Percentiles rank a stretch among this genome's conserved stretches.
Conservation (phyloP, 75 land plant genomes). For the Ceratopteris richardii region DNA sequence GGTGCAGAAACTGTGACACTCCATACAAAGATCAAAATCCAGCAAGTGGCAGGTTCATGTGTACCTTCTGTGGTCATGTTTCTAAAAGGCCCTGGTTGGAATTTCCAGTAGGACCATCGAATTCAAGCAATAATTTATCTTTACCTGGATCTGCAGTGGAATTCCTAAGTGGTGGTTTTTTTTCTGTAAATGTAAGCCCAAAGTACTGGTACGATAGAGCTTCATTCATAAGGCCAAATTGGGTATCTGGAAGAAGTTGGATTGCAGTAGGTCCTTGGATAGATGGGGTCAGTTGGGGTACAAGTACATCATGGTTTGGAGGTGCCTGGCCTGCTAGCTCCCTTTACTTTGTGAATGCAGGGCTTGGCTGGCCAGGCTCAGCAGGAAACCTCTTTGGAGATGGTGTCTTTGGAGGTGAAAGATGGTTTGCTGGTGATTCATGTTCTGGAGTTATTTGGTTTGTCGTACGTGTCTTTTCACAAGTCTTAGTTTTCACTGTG, state of each 20-base stretch:
- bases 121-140: constrained; percentile 2
- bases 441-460: constrained; percentile 9
- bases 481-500: constrained; percentile 9
- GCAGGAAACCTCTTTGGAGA: not conserved
- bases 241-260: constrained; percentile 13
- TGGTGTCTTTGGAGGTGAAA: constrained; percentile 3
- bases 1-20: constrained; percentile 29
- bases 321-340: constrained; percentile 7
- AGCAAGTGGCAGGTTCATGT: constrained; percentile 32
- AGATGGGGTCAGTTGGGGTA: constrained; percentile 11
- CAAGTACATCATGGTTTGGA: constrained; percentile 9
- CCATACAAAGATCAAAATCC: constrained; percentile 39
- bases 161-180: not conserved
- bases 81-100: constrained; percentile 33
- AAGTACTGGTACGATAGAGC: constrained; percentile 1
- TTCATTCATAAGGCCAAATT: not conserved
- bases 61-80: constrained; percentile 37
- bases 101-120: constrained; percentile 12
- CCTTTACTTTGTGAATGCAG: not conserved
- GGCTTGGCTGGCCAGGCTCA: constrained; percentile 7
- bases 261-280: constrained; percentile 2
- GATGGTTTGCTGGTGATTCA: constrained; percentile 15
- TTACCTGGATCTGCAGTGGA: constrained; percentile 2
- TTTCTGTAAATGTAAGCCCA: not conserved
- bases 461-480: constrained; percentile 5